Evolutionary conservation across 2,329 filamentous ascomycete species (phyloP).

Genomic region (Paecilomyces niveus): DNA sequence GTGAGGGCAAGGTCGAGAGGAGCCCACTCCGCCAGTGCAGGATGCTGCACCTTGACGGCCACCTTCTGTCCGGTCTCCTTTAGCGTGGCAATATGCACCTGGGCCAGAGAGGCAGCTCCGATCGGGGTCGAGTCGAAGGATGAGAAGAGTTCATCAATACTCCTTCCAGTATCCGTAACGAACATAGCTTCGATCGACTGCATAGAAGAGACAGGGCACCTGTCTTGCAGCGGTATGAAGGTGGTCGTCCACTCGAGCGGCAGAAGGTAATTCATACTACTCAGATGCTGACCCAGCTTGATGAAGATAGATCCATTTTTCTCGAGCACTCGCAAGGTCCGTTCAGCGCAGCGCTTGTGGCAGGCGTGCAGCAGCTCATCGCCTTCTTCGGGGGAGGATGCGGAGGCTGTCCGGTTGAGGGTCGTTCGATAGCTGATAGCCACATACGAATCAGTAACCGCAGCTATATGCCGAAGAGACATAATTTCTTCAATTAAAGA

Average conservation of each 20-base stretch:
- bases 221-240: conserved; percentile 92
- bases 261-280: conserved; percentile 90
- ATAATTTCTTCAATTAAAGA: conserved; percentile 1
- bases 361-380: conserved; percentile 68
- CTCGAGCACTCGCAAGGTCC: conserved; percentile 80
- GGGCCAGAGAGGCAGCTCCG: conserved; percentile 86
- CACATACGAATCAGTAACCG: neutral
- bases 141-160: conserved; percentile 75
- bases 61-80: conserved; percentile 78
- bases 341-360: conserved; percentile 84
- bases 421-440: conserved; percentile 74
- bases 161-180: conserved; percentile 68
- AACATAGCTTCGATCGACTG: conserved; percentile 86
- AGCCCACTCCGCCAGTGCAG: conserved; percentile 80
- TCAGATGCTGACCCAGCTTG: conserved; percentile 92
- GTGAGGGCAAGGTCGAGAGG: conserved; percentile 82
- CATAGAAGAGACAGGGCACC: conserved; percentile 85
- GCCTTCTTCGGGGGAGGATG: conserved; percentile 57
- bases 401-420: conserved; percentile 59
- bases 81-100: conserved; percentile 83
- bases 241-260: conserved; percentile 90
- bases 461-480: neutral
- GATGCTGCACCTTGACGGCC: conserved; percentile 95
- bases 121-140: conserved; percentile 75
- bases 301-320: conserved; percentile 98